phyloP scores from a whole-genome alignment of 495 filamentous ascomycete genomes.

The Xylaria scruposa region DNA sequence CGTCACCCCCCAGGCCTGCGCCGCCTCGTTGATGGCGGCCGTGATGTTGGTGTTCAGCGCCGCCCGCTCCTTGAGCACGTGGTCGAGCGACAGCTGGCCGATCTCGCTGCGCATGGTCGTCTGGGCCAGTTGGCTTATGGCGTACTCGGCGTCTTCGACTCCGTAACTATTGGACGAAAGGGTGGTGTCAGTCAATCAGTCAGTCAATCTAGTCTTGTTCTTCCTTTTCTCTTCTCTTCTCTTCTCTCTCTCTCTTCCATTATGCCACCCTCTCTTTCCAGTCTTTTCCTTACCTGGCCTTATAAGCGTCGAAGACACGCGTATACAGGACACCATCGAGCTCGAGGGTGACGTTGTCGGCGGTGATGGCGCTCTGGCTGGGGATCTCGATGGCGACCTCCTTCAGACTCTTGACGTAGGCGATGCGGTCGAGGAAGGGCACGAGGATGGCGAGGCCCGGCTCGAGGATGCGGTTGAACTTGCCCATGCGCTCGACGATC shows the following conservation, averaged over 20 bases:
- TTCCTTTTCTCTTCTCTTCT: neutral
- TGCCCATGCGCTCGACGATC: slow-evolving; percentile 99
- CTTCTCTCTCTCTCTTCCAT: neutral
- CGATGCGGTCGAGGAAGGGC: slow-evolving; percentile 92
- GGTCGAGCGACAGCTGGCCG: slow-evolving; percentile 92
- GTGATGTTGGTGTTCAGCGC: slow-evolving; percentile 98
- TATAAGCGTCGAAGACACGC: slow-evolving; percentile 94
- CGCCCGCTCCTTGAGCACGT: slow-evolving; percentile 95
- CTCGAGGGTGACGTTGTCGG: slow-evolving; percentile 97
- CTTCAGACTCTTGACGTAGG: slow-evolving; percentile 97
- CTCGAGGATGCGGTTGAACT: slow-evolving; percentile 89
- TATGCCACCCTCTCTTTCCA: too few species aligned
- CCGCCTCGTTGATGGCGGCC: slow-evolving; percentile 95
- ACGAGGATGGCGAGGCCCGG: slow-evolving; percentile 89
- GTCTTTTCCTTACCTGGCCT: slow-evolving; percentile 72
- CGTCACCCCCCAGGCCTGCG: slow-evolving; percentile 93
- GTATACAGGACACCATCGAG: slow-evolving; percentile 96
- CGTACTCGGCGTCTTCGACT: slow-evolving; percentile 98
- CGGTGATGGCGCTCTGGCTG: slow-evolving; percentile 94
- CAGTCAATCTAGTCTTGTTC: neutral
- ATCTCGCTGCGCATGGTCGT: slow-evolving; percentile 99
- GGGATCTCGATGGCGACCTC: slow-evolving; percentile 96
- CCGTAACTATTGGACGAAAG: slow-evolving; percentile 73
- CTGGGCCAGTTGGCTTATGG: slow-evolving; percentile 96
- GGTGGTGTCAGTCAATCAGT: neutral